phyloP scores from a whole-genome alignment of 1,284 basidiomycete genomes.

The Tylopilus sp. region DNA sequence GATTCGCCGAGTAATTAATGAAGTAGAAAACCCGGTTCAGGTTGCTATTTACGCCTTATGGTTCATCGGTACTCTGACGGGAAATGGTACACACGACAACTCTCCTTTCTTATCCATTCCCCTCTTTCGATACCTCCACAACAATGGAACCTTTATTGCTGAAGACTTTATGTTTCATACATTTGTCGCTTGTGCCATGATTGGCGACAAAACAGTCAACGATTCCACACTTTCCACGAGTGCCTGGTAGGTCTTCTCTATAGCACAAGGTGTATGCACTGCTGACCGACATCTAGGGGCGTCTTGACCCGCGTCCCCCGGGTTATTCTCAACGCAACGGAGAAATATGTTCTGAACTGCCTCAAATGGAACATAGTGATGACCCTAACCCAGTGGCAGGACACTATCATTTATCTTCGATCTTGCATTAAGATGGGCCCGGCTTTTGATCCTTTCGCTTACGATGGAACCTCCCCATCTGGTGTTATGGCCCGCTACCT shows the following conservation, averaged over 20 bases:
- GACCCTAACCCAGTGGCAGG: constrained; percentile 28
- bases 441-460: constrained; percentile 29
- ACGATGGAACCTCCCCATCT: constrained; percentile 19
- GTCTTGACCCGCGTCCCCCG: constrained; percentile 31
- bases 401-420: constrained; percentile 25
- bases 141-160: constrained; percentile 27
- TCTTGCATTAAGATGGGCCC: constrained; percentile 32
- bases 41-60: constrained; percentile 49
- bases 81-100: constrained; percentile 7
- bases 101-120: constrained; percentile 30
- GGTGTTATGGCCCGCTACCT: constrained; percentile 22
- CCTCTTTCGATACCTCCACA: constrained; percentile 31
- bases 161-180: constrained; percentile 39
- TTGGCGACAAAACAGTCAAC: constrained; percentile 59
- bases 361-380: constrained; percentile 33
- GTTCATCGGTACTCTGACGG: constrained; percentile 42
- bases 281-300: constrained; percentile 25
- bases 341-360: constrained; percentile 28
- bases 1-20: constrained; percentile 22
- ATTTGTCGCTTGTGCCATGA: constrained; percentile 49
- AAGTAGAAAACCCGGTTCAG: constrained; percentile 29
- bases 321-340: constrained; percentile 32
- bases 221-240: constrained; percentile 47
- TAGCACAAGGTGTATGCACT: neutral
- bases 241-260: constrained; percentile 39